phyloP scores from a whole-genome alignment of 208 protist species.

The Leishmania lainsoni region DNA sequence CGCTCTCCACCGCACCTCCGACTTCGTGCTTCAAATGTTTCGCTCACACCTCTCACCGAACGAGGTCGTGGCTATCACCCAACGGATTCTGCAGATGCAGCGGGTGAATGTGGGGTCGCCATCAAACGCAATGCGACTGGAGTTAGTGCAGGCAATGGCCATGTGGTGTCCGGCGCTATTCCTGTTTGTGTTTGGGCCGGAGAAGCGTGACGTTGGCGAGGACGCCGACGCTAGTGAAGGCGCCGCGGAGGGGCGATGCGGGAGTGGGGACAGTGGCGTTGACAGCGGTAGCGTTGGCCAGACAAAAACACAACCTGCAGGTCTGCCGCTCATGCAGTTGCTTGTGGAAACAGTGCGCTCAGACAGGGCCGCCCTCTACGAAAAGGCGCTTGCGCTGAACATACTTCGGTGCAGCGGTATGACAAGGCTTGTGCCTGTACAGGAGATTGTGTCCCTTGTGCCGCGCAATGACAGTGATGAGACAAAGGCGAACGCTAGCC shows the following conservation, averaged over 20 bases:
- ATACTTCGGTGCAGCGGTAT: slow-evolving; percentile 26
- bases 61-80: background rate
- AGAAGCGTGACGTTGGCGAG: background rate
- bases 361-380: slow-evolving; percentile 16
- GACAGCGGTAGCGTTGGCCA: background rate
- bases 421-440: slow-evolving; percentile 5
- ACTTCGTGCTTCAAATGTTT: slow-evolving; percentile 8
- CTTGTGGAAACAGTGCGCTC: slow-evolving; percentile 20
- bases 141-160: slow-evolving; percentile 31
- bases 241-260: background rate
- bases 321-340: slow-evolving; percentile 29
- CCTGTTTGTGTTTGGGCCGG: slow-evolving; percentile 22
- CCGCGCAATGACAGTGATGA: background rate
- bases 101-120: slow-evolving; percentile 8
- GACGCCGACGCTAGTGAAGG: slow-evolving; percentile 1
- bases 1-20: slow-evolving; percentile 1
- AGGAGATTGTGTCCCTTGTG: slow-evolving; percentile 18
- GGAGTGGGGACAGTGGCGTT: background rate
- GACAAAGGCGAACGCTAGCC: background rate
- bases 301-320: slow-evolving; percentile 16
- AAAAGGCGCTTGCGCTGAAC: slow-evolving; percentile 36
- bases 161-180: slow-evolving; percentile 32
- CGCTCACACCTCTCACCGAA: slow-evolving; percentile 12
- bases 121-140: slow-evolving; percentile 34
- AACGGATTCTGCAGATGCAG: slow-evolving; percentile 18